Conservation (phyloP, 352 stramenopile genomes). For the Globisporangium carolinianum region DNA sequence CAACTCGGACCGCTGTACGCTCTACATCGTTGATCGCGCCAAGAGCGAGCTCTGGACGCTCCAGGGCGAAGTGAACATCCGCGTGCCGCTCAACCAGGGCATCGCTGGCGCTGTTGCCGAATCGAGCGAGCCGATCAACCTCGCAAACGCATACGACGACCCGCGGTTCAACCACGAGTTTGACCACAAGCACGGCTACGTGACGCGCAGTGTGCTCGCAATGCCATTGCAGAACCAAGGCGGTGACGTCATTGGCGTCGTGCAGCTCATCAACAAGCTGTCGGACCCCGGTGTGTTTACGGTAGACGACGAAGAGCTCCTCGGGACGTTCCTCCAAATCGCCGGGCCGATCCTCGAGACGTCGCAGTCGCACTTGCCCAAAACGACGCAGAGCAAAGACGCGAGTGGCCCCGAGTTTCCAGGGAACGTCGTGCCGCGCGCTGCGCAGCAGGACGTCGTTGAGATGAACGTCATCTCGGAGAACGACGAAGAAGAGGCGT, state of each 20-base stretch:
- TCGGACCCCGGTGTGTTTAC: slow-evolving; percentile 71
- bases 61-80: slow-evolving; percentile 86
- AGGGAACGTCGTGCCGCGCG: slow-evolving; percentile 31
- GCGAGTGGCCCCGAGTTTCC: slow-evolving; percentile 50
- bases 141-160: slow-evolving; percentile 84
- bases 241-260: slow-evolving; percentile 74
- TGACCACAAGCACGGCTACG: slow-evolving; percentile 84
- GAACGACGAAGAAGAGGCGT: slow-evolving; percentile 66
- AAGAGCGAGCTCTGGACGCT: slow-evolving; percentile 89
- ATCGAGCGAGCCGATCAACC: slow-evolving; percentile 67
- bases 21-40: slow-evolving; percentile 89
- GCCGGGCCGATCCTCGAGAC: slow-evolving; percentile 84
- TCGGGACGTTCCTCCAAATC: slow-evolving; percentile 85
- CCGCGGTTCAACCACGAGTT: slow-evolving; percentile 87
- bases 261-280: slow-evolving; percentile 88
- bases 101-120: slow-evolving; percentile 75
- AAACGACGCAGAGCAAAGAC: slow-evolving; percentile 38
- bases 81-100: slow-evolving; percentile 78
- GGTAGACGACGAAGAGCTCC: slow-evolving; percentile 80
- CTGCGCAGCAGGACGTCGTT: slow-evolving; percentile 34
- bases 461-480: slow-evolving; percentile 82
- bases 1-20: slow-evolving; percentile 87
- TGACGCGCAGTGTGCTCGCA: slow-evolving; percentile 79
- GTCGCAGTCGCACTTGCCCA: slow-evolving; percentile 69
- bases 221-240: slow-evolving; percentile 80